Evolutionary conservation across 2,329 filamentous ascomycete species (phyloP).

Genomic region (Rhytidhysteron rufulum): DNA sequence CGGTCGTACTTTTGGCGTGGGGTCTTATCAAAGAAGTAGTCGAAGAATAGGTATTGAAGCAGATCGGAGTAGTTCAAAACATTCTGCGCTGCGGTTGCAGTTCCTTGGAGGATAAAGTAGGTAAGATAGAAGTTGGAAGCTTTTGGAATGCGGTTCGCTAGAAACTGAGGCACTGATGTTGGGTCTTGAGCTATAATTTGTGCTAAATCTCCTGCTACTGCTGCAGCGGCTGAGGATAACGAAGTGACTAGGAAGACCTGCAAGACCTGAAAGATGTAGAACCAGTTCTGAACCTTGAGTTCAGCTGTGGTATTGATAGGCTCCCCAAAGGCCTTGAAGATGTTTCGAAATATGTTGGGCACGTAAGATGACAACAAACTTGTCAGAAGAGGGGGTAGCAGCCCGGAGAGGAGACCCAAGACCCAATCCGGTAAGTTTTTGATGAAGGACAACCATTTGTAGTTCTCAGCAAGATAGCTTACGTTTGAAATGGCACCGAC

Average conservation of each 20-base stretch:
- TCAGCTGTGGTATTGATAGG: constrained; percentile 78
- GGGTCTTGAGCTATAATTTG: constrained; percentile 63
- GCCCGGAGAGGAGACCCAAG: constrained; percentile 76
- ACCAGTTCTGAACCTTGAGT: constrained; percentile 83
- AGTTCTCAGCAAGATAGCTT: constrained; percentile 57
- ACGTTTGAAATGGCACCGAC: constrained; percentile 88
- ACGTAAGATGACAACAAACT: constrained; percentile 82
- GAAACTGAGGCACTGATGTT: constrained; percentile 55
- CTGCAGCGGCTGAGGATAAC: constrained; percentile 72
- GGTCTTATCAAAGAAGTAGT: constrained; percentile 70
- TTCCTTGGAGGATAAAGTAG: constrained; percentile 89
- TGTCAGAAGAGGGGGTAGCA: constrained; percentile 75
- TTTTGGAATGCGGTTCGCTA: constrained; percentile 72
- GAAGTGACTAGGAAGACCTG: constrained; percentile 91
- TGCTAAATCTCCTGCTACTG: constrained; percentile 69
- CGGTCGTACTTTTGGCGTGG: constrained; percentile 50
- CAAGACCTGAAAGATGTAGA: constrained; percentile 85
- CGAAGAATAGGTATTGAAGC: constrained; percentile 68
- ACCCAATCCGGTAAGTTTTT: constrained; percentile 65
- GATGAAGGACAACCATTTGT: constrained; percentile 72
- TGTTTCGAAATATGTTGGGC: constrained; percentile 74
- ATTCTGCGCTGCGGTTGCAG: constrained; percentile 71
- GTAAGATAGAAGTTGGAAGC: constrained; percentile 93
- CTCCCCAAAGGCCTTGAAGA: constrained; percentile 75
- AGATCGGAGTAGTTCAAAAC: constrained; percentile 73